These are phyloP conservation scores for Smittium mucronatum DNA, from an alignment of 371 early-diverging fungal species.

Conservation along the genomic window DNA sequence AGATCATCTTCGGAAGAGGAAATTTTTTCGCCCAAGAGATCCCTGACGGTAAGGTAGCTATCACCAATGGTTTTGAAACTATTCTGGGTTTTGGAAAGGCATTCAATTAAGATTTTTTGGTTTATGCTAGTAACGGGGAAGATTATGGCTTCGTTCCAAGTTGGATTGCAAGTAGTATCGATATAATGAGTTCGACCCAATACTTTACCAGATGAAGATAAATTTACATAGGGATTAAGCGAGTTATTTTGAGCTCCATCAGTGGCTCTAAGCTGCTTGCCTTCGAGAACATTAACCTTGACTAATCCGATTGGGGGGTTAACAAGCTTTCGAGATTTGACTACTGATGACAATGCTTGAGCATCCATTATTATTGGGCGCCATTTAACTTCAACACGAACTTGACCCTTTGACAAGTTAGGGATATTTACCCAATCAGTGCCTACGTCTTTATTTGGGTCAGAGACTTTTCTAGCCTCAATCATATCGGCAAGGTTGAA, in stretches of 20 bases:
- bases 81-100: conserved; percentile 47
- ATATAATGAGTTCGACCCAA: conserved; percentile 54
- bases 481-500: conserved; percentile 26
- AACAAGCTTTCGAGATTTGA: conserved; percentile 21
- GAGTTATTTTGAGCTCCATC: conserved; percentile 44
- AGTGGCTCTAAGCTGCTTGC: conserved; percentile 54
- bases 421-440: conserved; percentile 32
- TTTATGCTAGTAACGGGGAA: conserved; percentile 50
- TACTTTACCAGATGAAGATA: conserved; percentile 40
- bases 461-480: conserved; percentile 27
- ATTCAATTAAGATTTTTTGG: conserved; percentile 54
- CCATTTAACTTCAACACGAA: conserved; percentile 33
- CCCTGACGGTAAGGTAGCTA: conserved; percentile 30
- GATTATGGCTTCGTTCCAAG: conserved; percentile 73
- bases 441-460: neutral
- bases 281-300: conserved; percentile 57
- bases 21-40: conserved; percentile 23
- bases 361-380: conserved; percentile 36
- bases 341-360: conserved; percentile 24
- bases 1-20: conserved; percentile 23
- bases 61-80: conserved; percentile 35
- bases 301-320: conserved; percentile 66
- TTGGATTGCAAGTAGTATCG: conserved; percentile 57
- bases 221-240: conserved; percentile 68
- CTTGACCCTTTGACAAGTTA: conserved; percentile 22